Base-by-base conservation (phyloP, 495 filamentous ascomycete species). In the Neurospora sp. region DNA sequence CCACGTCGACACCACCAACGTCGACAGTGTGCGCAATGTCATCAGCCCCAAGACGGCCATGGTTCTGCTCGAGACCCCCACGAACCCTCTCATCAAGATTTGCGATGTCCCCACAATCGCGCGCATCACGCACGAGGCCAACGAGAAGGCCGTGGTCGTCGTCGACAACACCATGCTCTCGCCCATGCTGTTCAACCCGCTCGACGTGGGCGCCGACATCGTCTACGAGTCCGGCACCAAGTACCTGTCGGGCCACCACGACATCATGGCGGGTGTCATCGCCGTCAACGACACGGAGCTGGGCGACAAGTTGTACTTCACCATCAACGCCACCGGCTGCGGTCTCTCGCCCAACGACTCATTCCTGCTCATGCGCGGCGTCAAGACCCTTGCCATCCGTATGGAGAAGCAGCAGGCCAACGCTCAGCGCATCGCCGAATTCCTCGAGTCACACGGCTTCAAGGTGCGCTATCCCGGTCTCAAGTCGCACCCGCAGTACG, bases 121-220 rank as follows among this genome's bases (percentile, higher is more conserved):
- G 8, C 81, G 87, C 17, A 82, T 89, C 27, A 88, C 91, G 4
- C 95, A 98, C 81, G 89, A 89, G 70, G 89, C 87, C 8, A 97
- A 95, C 79, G 85, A 90, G n/a, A 88, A 86, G 74, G 90, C 90
- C n/a, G 82, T 98, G 42, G 94, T 99, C 16, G 87, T 91, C 8
- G 95, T 98, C 38, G 96, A 99, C 82, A 99, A 99, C 84, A 98
- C 96, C 68, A 99, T 99, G 96, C 91, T 99, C 75, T 97, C 93
- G 0, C 96, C 96, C 10, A 89, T 96, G 79, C 90, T 98, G 17
- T 90, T 89, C 73, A 98, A 96, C 82, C 96, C 96, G 10, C 88
- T 98, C 6, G 94, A 97, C 48, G 86, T 98, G 27, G 96, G 96
- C 42, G 94, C 96, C 4, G 96, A 99, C 78, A 92, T 98, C 74